Evolutionary conservation across 352 stramenopile genomes (phyloP).

Genomic region (Blastocystis sp.): DNA sequence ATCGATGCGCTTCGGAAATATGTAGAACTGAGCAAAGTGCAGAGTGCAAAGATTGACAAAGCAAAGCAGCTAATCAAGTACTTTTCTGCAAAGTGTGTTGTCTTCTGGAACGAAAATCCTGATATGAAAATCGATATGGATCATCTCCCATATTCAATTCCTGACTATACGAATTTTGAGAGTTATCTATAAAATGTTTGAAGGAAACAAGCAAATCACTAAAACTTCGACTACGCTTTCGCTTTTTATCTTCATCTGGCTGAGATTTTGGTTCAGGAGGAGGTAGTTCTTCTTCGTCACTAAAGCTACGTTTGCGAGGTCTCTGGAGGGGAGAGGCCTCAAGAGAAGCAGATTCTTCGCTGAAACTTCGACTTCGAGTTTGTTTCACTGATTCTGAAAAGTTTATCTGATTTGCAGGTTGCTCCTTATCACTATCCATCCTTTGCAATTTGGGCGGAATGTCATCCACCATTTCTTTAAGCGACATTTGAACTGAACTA

Average conservation of each 20-base stretch:
- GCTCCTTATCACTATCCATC: no score
- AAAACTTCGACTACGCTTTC: not conserved
- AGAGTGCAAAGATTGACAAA: not conserved
- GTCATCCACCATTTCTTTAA: no score
- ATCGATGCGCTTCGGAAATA: conserved; percentile 20
- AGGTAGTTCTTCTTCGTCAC: not conserved
- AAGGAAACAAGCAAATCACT: not conserved
- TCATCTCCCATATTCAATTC: not conserved
- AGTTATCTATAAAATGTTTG: conserved; percentile 24
- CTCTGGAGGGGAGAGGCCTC: not conserved
- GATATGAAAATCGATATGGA: conserved; percentile 40
- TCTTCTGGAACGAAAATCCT: conserved; percentile 27
- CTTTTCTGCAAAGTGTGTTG: not conserved
- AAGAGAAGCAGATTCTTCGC: not conserved
- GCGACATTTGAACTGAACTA: no score
- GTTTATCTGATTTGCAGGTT: no score
- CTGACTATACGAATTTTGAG: conserved; percentile 38
- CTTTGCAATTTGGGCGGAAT: no score
- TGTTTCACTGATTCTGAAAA: not conserved
- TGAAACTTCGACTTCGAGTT: not conserved
- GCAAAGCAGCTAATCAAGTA: not conserved
- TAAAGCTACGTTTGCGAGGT: not conserved
- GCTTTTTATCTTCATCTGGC: not conserved
- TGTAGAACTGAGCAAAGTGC: not conserved
- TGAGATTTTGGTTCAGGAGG: no score